phyloP scores from a whole-genome alignment of 2,329 filamentous ascomycete species.

The Colletotrichum eleusines region DNA sequence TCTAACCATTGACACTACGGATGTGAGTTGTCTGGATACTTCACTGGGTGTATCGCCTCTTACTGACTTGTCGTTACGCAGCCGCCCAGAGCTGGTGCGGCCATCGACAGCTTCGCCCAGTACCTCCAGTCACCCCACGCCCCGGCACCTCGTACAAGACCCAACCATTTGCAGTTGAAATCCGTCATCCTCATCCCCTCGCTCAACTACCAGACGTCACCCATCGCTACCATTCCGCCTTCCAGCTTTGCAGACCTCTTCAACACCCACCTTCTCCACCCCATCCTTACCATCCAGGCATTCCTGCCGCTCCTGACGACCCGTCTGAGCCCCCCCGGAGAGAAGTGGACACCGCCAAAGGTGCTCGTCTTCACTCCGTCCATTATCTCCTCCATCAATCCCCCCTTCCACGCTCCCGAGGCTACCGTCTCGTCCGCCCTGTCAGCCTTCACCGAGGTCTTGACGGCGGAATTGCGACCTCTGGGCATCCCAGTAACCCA shows the following conservation, averaged over 20 bases:
- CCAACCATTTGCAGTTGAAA: constrained; percentile 81
- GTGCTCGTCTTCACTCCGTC: constrained; percentile 83
- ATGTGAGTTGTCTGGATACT: constrained; percentile 64
- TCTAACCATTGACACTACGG: constrained; percentile 84
- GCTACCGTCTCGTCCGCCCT: constrained; percentile 87
- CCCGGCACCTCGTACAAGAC: constrained; percentile 80
- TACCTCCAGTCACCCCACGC: constrained; percentile 81
- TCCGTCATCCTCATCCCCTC: constrained; percentile 88
- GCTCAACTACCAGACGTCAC: constrained; percentile 82
- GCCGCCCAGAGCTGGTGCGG: constrained; percentile 76
- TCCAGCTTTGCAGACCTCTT: constrained; percentile 90
- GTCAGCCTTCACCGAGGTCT: constrained; percentile 84
- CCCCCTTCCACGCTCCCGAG: constrained; percentile 87
- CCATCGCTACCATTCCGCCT: constrained; percentile 86
- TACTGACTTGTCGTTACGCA: constrained; percentile 50
- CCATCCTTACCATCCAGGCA: constrained; percentile 87
- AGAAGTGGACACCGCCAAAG: constrained; percentile 69
- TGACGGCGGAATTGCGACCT: constrained; percentile 82
- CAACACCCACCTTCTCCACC: constrained; percentile 91
- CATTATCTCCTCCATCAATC: constrained; percentile 83
- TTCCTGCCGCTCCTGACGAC: constrained; percentile 84
- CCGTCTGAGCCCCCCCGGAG: constrained; percentile 65
- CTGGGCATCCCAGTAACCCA: constrained; percentile 85
- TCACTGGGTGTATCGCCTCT: neutral
- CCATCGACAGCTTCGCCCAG: constrained; percentile 77